Conservation (phyloP, 345 rosid species). For the Syzygium grande region DNA sequence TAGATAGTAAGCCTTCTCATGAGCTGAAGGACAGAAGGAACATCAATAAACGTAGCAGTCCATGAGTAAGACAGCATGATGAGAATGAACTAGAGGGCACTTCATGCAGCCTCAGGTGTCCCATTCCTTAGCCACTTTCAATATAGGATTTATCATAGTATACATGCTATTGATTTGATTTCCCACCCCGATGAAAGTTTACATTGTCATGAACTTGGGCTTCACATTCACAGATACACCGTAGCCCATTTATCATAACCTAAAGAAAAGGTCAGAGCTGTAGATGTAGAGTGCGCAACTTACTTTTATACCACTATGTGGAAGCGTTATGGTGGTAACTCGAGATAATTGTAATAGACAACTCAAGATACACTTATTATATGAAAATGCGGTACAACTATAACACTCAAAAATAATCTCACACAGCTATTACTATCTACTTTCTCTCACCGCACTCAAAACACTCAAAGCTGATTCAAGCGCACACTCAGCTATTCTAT, state of each 20-base stretch:
- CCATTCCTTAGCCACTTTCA: not conserved
- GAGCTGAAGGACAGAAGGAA: not conserved
- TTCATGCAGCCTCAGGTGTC: not conserved
- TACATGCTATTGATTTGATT: not conserved
- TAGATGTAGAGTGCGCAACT: not conserved
- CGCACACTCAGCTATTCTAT: not conserved
- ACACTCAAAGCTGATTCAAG: not conserved
- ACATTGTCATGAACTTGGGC: conserved; percentile 70
- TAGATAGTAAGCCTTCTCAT: conserved; percentile 72
- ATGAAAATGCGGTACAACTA: too few relatives aligned
- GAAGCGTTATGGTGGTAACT: not conserved
- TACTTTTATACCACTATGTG: too few relatives aligned
- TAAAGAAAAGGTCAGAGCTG: conserved; percentile 10
- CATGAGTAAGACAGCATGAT: not conserved
- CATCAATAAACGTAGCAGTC: not conserved
- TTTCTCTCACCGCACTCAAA: not conserved
- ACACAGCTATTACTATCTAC: not conserved
- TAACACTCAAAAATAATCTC: not conserved
- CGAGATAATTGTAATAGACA: too few relatives aligned
- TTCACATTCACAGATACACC: conserved; percentile 58
- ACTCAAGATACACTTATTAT: too few relatives aligned
- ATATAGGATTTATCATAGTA: not conserved
- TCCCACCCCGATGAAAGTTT: conserved; percentile 72
- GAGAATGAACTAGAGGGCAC: not conserved
- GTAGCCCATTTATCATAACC: conserved; percentile 86